Evolutionary conservation across 2,329 filamentous ascomycete species (phyloP), one percentile per base, ranked within the genome.

Genomic region (Aureobasidium sp.): DNA sequence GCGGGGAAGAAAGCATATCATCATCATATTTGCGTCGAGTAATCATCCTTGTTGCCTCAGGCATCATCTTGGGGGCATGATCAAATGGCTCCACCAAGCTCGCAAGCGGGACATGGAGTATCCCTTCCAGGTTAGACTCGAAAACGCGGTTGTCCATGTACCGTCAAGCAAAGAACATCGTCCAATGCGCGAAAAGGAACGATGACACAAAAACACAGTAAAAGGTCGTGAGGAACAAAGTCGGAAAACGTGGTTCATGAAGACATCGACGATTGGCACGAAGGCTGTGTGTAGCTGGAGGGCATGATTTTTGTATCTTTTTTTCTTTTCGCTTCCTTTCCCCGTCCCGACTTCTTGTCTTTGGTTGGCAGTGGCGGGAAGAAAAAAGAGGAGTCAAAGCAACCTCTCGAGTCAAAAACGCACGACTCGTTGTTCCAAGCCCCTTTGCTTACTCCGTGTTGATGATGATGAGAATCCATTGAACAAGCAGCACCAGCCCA

Each of bases 371-470:
- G 48, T 37, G 48, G 27, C 48, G 48, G 37, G 10, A 12, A 30
- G 12, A 30, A 30, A 30, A 48, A 25, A 48, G 32, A 40, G 48
- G 48, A 51, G 48, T 51, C 32, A 41, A 51, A 41, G 27, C 48
- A 47, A 53, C 40, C 51, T 34, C 51, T 34, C 3, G 40, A 53
- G 40, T 38, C 51, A 22, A 44, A n/a, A 47, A 53, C 47, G 51
- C 51, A 24, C 47, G 51, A 47, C 51, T 53, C 51, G 51, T 53
- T n/a, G n/a, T n/a, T n/a, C 40, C 51, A 32, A 47, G 51, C 32
- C 38, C 14, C 39, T 45, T 53, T 19, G 39, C 38, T 42, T 42
- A 53, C 38, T 53, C 40, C 40, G 49, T 53, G 29, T 53, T 44
- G 49, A 42, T 37, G 37, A 51, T 34, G 48, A 34, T 51, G 37